Percentiles rank a stretch among this genome's conserved stretches.
These are phyloP conservation scores for Pseudoneurospora amorphoporcata DNA, from an alignment of 495 filamentous ascomycete species.

Conservation along the genomic window DNA sequence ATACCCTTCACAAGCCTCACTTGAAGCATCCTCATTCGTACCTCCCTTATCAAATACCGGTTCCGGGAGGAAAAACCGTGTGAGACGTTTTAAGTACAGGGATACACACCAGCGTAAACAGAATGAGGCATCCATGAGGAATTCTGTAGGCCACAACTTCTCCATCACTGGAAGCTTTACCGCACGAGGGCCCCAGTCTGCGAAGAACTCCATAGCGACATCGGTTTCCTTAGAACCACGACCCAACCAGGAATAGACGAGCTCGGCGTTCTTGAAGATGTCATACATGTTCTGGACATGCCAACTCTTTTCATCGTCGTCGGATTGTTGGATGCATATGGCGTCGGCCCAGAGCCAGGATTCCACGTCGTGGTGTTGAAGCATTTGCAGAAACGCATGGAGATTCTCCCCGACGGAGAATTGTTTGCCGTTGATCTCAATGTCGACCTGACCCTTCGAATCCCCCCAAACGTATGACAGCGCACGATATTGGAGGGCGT, in stretches of 20 bases:
- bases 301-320: not conserved
- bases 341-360: not conserved
- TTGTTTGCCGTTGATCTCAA: not conserved
- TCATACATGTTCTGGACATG: not conserved
- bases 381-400: not conserved
- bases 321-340: not conserved
- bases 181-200: not conserved
- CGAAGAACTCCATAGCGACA: not conserved
- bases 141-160: not conserved
- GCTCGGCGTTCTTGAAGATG: not conserved
- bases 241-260: not conserved
- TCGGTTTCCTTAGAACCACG: not conserved
- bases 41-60: not conserved
- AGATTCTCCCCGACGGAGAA: not conserved
- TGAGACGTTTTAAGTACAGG: accelerated
- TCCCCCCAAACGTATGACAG: not conserved
- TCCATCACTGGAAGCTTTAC: not conserved
- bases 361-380: not conserved
- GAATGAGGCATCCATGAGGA: not conserved
- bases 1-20: not conserved
- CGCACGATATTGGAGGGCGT: not conserved
- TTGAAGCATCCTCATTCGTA: not conserved
- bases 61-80: not conserved
- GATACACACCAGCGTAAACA: accelerated
- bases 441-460: not conserved